A percentile compares a stretch with the other conserved stretches of the same genome.
These are phyloP conservation scores for Hymenoscyphus fraxineus DNA, from an alignment of 2,329 filamentous ascomycete species.

Conservation along the genomic window DNA sequence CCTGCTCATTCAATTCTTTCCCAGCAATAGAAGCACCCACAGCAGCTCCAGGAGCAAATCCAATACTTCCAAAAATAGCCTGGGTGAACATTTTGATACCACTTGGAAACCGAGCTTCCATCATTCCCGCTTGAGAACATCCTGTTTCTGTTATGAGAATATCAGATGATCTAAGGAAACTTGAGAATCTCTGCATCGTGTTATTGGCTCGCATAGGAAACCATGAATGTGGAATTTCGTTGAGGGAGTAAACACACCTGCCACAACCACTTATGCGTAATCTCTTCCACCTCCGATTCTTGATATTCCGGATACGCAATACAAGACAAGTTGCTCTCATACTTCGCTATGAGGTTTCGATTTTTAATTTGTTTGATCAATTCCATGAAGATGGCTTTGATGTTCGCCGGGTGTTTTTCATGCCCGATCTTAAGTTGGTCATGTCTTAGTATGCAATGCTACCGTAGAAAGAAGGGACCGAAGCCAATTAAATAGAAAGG, in stretches of 20 bases:
- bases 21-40: conserved; percentile 52
- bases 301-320: background rate
- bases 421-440: background rate
- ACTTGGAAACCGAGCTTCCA: conserved; percentile 38
- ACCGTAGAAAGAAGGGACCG: too few relatives aligned
- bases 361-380: background rate
- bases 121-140: conserved; percentile 50
- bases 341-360: background rate
- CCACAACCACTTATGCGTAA: conserved; percentile 3
- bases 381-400: background rate
- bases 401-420: background rate
- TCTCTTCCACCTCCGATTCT: conserved; percentile 19
- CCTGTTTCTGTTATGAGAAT: conserved; percentile 56
- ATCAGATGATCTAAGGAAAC: conserved; percentile 48
- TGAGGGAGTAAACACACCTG: background rate
- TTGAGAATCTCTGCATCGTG: conserved; percentile 32
- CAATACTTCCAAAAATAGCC: conserved; percentile 57
- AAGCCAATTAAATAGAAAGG: too few relatives aligned
- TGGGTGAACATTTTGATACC: conserved; percentile 39
- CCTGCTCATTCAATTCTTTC: conserved; percentile 10
- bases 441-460: background rate
- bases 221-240: background rate
- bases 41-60: conserved; percentile 55
- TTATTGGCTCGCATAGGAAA: background rate
- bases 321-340: background rate